A percentile compares a stretch with the other conserved stretches of the same genome.
Conservation (phyloP, 306 rosid species). For the Cucurbita pepo region DNA sequence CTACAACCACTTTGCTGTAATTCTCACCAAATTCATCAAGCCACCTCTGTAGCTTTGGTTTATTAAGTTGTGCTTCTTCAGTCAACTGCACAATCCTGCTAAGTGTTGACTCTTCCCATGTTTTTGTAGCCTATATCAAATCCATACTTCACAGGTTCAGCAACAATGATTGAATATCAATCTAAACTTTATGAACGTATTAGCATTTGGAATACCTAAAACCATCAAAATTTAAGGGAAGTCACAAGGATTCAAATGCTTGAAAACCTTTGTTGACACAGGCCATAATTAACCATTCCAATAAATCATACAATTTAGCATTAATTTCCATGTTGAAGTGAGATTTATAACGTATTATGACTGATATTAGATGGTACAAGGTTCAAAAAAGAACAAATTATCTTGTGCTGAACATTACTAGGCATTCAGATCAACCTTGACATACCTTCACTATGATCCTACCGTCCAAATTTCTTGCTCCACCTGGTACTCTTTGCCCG, state of each 20-base stretch:
- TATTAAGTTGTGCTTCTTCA: conserved; percentile 84
- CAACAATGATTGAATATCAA: conserved; percentile 6
- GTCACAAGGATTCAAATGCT: not conserved
- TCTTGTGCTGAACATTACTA: not conserved
- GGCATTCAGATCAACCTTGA: not conserved
- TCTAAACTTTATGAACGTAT: conserved; percentile 11
- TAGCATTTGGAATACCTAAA: conserved; percentile 10
- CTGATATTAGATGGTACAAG: not conserved
- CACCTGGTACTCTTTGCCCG: conserved; percentile 92
- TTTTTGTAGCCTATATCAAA: conserved; percentile 48
- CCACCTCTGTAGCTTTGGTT: conserved; percentile 97
- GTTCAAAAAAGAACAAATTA: not conserved
- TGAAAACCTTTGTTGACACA: not conserved
- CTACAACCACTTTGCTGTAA: conserved; percentile 87
- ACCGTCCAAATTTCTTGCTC: conserved; percentile 97
- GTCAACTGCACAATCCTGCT: conserved; percentile 89
- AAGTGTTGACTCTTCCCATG: conserved; percentile 89
- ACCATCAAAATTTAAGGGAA: not conserved
- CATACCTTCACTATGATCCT: conserved; percentile 86
- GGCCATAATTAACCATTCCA: not conserved
- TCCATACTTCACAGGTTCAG: conserved; percentile 8
- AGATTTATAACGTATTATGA: not conserved
- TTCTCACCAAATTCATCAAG: conserved; percentile 90
- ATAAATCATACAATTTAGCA: not conserved
- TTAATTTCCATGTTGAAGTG: not conserved